Evolutionary conservation across 768 basidiomycete species (phyloP).

Genomic region (Leccinum subgranulosum): DNA sequence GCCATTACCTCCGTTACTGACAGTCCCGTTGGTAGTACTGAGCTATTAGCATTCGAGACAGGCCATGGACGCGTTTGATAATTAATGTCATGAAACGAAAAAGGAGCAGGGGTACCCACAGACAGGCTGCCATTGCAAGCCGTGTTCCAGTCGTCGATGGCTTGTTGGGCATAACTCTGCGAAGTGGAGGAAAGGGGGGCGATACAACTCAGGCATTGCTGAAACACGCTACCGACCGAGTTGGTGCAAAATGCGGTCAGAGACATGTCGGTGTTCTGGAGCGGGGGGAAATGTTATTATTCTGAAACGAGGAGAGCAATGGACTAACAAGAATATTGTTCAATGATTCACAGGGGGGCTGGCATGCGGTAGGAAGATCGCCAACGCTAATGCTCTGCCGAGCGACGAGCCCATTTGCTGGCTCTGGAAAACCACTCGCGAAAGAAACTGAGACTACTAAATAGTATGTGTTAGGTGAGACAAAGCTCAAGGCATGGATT

Average conservation of each 20-base stretch:
- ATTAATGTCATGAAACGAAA: not conserved
- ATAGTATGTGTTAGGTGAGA: not conserved
- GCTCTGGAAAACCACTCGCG: not conserved
- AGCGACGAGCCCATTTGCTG: constrained; percentile 12
- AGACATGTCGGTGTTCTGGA: constrained; percentile 8
- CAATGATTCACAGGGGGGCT: constrained; percentile 20
- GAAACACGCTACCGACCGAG: constrained; percentile 10
- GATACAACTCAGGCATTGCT: constrained; percentile 23
- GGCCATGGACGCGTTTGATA: not conserved
- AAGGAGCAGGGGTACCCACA: constrained; percentile 7
- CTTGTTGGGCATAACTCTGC: constrained; percentile 3
- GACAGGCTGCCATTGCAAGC: constrained; percentile 16
- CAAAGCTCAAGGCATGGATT: not conserved
- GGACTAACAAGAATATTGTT: constrained; percentile 16
- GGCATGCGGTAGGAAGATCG: constrained; percentile 17
- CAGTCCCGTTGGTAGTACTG: constrained; percentile 4
- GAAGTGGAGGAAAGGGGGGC: not conserved
- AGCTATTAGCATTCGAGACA: constrained; percentile 4
- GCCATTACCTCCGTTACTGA: not conserved
- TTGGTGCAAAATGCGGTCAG: constrained; percentile 13
- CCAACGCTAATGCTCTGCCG: constrained; percentile 17
- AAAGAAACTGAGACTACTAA: not conserved
- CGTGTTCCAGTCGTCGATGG: constrained; percentile 14
- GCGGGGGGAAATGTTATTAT: not conserved
- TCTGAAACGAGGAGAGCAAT: not conserved